Evolutionary conservation across 2,329 filamentous ascomycete species (phyloP), one percentile per base, ranked within the genome.

Genomic region (Paracorniculantispora psalliotae): DNA sequence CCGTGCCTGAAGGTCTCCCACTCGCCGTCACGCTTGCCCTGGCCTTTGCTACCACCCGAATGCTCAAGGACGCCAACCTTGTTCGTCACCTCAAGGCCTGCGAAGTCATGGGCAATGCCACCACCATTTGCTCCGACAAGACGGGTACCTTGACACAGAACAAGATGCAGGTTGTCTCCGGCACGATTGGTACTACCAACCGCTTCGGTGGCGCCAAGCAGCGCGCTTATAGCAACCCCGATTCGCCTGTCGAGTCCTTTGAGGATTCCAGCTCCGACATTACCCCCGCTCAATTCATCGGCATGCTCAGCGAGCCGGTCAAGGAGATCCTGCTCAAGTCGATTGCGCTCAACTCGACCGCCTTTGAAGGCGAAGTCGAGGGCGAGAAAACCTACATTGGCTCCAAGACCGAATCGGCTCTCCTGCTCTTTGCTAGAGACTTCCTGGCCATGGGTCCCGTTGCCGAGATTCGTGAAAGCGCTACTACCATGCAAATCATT

Each of bases 101-200:
- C 66, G 89, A 91, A 71, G 90, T 90, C 48, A 91, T 91, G 88
- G 89, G 89, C 55, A 91, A 90, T 67, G 88, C 88, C 7, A 89
- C 87, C 1, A 85, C 83, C 0, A 87, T 88, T 53, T 88, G 85
- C 72, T 87, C 84, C 0, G 85, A 88, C 73, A 88, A 88, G 72
- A 88, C 85, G 0, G 85, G 85, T 49, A 88, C 85, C 5, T 72
- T 88, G 52, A 88, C 85, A 0, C 84, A 87, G 67, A 87, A 87
- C 69, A 86, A 86, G 71, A 88, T 88, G 85, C 83, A 83, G 60
- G 82, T 88, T 15, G 84, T 88, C 33, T 78, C 84, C 3, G 84
- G 80, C 53, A 82, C 81, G 1, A 70, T 87, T 48, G 84, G 84
- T 46, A 81, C 80, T 2, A 75, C 69, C 26, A 78, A 82, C 61